Conservation (phyloP, 2,329 filamentous ascomycete genomes). For the Falciphora oryzae region DNA sequence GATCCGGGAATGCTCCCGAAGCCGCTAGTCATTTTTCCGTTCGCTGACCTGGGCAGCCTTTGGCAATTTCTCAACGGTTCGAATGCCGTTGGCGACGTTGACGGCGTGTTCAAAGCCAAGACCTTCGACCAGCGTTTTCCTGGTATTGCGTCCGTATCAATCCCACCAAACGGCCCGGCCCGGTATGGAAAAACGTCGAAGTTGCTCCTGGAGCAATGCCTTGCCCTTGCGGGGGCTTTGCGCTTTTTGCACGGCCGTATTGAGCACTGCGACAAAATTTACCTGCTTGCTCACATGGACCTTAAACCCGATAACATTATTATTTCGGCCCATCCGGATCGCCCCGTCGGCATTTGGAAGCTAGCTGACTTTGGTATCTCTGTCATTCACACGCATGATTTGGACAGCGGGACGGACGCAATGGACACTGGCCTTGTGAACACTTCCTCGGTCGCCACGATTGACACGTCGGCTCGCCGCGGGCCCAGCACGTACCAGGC, state of each 20-base stretch:
- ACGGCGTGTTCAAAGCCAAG: not conserved
- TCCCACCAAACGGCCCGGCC: too few species aligned
- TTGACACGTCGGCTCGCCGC: slow-evolving; percentile 7
- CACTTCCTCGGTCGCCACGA: slow-evolving; percentile 6
- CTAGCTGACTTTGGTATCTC: slow-evolving; percentile 15
- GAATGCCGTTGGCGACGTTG: not conserved
- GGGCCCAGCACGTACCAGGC: slow-evolving; percentile 10
- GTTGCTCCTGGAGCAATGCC: slow-evolving; percentile 10
- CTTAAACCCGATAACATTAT: slow-evolving; percentile 14
- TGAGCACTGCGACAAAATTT: slow-evolving; percentile 6
- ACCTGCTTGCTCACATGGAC: slow-evolving; percentile 13
- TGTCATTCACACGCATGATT: not conserved
- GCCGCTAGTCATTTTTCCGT: slow-evolving; percentile 12
- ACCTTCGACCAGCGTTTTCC: not conserved
- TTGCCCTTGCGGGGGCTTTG: slow-evolving; percentile 11
- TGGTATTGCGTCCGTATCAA: not conserved
- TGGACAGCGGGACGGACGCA: not conserved
- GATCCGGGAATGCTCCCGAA: too few species aligned
- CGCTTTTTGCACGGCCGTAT: slow-evolving; percentile 13
- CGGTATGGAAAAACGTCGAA: not conserved
- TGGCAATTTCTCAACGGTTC: slow-evolving; percentile 10
- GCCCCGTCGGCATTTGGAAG: slow-evolving; percentile 13
- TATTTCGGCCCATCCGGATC: slow-evolving; percentile 8
- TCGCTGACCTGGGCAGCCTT: slow-evolving; percentile 12
- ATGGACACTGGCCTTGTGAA: too few species aligned